phyloP scores from a whole-genome alignment of 306 rosid genomes.

The Leucaena leucocephala region DNA sequence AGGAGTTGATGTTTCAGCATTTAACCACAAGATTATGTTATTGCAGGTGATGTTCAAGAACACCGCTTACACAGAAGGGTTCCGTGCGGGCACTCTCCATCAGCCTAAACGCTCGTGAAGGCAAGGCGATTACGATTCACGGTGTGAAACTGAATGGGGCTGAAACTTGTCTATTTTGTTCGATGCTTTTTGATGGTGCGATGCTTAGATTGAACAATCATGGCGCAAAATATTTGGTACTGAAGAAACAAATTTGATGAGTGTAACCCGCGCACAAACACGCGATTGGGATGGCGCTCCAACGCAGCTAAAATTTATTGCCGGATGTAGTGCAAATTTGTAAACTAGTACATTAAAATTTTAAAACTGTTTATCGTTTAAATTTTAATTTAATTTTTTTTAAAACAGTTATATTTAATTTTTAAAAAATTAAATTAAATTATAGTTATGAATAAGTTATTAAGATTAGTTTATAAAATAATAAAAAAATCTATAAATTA shows the following conservation, averaged over 20 bases:
- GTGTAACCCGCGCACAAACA: not conserved
- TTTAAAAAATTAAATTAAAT: too few relatives aligned
- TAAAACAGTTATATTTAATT: too few relatives aligned
- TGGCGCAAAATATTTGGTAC: constrained; percentile 19
- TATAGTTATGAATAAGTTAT: too few relatives aligned
- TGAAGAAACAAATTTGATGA: constrained; percentile 13
- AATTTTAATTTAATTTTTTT: too few relatives aligned
- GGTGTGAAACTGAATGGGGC: not conserved
- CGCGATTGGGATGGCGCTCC: too few relatives aligned
- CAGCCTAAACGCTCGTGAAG: constrained; percentile 49
- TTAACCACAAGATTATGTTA: constrained; percentile 15
- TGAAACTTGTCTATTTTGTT: constrained; percentile 10
- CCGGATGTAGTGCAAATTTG: too few relatives aligned
- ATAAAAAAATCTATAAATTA: too few relatives aligned
- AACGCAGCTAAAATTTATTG: too few relatives aligned
- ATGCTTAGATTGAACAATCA: constrained; percentile 27
- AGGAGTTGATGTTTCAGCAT: constrained; percentile 16
- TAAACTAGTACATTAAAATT: too few relatives aligned
- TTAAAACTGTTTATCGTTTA: too few relatives aligned
- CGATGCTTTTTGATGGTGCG: constrained; percentile 17
- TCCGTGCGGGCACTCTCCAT: constrained; percentile 67
- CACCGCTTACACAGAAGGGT: constrained; percentile 91
- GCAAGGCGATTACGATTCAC: constrained; percentile 16
- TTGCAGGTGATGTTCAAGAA: constrained; percentile 76
- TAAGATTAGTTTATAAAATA: too few relatives aligned